These are phyloP conservation scores for Babesia ovata DNA, from an alignment of 169 alveolate species.

Conservation along the genomic window DNA sequence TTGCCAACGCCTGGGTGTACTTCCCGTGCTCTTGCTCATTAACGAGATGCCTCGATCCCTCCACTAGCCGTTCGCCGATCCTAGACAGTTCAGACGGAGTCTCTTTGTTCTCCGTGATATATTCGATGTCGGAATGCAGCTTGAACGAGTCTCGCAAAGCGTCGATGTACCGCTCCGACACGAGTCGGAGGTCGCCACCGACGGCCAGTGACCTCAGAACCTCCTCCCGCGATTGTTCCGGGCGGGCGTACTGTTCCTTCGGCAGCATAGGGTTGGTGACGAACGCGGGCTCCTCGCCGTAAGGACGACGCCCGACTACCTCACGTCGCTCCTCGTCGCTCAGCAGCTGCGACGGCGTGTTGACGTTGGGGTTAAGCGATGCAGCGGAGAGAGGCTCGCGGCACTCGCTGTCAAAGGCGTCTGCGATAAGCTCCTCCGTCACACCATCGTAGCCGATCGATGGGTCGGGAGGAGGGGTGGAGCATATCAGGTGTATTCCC, in stretches of 20 bases:
- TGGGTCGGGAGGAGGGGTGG: constrained; percentile 43
- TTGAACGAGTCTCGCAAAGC: constrained; percentile 30
- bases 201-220: constrained; percentile 32
- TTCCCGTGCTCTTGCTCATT: constrained; percentile 6
- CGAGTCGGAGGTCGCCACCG: constrained; percentile 14
- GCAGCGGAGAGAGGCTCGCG: constrained; percentile 26
- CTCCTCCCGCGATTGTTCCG: constrained; percentile 23
- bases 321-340: constrained; percentile 25
- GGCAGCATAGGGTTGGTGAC: constrained; percentile 37
- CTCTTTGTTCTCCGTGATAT: constrained; percentile 21
- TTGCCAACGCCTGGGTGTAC: constrained; percentile 31
- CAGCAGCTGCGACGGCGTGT: constrained; percentile 43
- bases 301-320: constrained; percentile 9
- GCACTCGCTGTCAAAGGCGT: constrained; percentile 13
- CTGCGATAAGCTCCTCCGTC: constrained; percentile 9
- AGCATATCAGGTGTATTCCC: constrained; percentile 43
- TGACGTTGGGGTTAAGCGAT: constrained; percentile 32
- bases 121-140: constrained; percentile 31
- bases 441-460: constrained; percentile 42
- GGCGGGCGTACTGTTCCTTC: constrained; percentile 12
- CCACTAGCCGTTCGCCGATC: constrained; percentile 8
- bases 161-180: constrained; percentile 18
- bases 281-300: constrained; percentile 34
- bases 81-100: constrained; percentile 4
- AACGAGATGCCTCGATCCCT: background rate